Base-by-base conservation (phyloP, 1,284 basidiomycete genomes). In the Apiotrichum laibachii region DNA sequence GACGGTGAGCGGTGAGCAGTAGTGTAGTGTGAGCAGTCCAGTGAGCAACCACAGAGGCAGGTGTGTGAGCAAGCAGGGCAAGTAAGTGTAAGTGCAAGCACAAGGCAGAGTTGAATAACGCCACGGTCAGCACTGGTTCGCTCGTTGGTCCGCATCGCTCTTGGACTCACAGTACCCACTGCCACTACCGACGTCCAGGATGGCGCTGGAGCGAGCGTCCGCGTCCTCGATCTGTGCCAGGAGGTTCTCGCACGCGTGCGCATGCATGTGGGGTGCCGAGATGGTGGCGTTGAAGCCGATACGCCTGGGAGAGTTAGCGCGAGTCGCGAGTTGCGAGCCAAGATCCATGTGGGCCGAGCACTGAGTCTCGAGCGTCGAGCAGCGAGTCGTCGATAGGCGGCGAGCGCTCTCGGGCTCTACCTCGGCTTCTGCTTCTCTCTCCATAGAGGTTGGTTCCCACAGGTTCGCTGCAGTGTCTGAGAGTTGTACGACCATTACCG, bases 101-200 rank as follows among this genome's bases (percentile, higher is more conserved):
- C 4, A 39, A 16, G 26, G 26, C 16, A 47, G 43, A 19, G 13
- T 42, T 12, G 34, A 40, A 49, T 45, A 43, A 56, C 35, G 19
- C 21, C 18, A 19, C 19, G 10, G 35, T 39, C 35, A 47, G 40
- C 13, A 19, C 42, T 13, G 5, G 37, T 16, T 37, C 10, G 15
- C 12, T 13, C 37, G 12, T 37, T 11, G 15, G 37, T 11, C 15
- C 37, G n/a, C 19, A 21, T 13, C 19, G 5, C 42, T 35, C 26
- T 31, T 31, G 26, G 0, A 80, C 86, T 67, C 66, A 88, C 87
- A 84, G 79, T 89, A 90, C 16, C 87, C 87, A 31, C 86, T 73
- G 4, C 77, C 77, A 49, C 72, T 72, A 2, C 78, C 78, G 0
- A 79, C 77, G 49, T 79, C 78, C 18, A 79, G 65, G 1, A 77